Evolutionary conservation across 2,329 filamentous ascomycete species (phyloP), one percentile per base, ranked within the genome.

Genomic region (Paramyrothecium roridum): DNA sequence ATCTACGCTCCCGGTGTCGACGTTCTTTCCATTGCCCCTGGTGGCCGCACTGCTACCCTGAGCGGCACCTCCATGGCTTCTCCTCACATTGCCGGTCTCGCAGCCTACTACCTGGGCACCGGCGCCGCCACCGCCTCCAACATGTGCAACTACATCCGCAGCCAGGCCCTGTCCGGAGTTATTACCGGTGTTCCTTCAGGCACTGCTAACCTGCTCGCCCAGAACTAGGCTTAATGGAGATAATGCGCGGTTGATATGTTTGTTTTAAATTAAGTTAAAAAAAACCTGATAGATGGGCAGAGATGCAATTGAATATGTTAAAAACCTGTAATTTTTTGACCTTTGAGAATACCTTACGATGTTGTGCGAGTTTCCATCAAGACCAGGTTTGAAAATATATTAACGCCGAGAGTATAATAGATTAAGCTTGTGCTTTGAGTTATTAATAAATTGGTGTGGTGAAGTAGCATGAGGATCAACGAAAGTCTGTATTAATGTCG

Each of bases 81-180:
- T 12, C 73, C 73, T 19, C 70, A 73, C 53, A 61, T 75, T 56
- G 60, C 69, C 1, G 72, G 73, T 6, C 64, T 75, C n/a, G 70
- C 53, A 16, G 68, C 70, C n/a, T 75, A 75, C 56, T 63, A 75
- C 23, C 61, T 82, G 54, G 70, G 71, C n/a, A 74, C 80, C 21
- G 67, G 81, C 40, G 49, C 33, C 67, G 57, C 50, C 69, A 66
- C 55, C 22, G 51, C 16, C 45, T 54, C 20, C 17, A 69, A 67
- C 34, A 72, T 81, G 20, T 74, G 73, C 61, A 53, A 64, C 48
- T 73, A 75, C 59, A 74, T 81, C 43, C 63, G 68, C 48, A 60
- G 69, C 17, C 70, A 75, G 47, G 67, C 72, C 22, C 71, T 70
- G 52, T 73, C 72, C 58, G 70, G 67, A 48, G 68, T 70, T 53